A percentile compares a stretch with the other conserved stretches of the same genome.
phyloP scores from a whole-genome alignment of 192 early-diverging fungal species.

The Umbelopsis vinacea region DNA sequence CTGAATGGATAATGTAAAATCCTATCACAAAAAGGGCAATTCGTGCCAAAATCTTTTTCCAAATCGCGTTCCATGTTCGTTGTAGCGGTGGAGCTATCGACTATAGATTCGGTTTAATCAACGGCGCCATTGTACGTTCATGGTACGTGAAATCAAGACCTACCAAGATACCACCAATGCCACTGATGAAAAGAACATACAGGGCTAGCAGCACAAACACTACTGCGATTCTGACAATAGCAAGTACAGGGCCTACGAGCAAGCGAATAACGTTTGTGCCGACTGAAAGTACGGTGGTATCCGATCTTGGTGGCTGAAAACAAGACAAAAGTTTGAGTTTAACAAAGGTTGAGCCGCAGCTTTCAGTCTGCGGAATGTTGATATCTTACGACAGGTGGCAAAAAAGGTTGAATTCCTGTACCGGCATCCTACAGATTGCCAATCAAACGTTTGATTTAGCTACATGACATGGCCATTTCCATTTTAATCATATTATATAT shows the following conservation, averaged over 20 bases:
- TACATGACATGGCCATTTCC: not conserved
- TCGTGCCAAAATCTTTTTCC: constrained; percentile 51
- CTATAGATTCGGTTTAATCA: constrained; percentile 16
- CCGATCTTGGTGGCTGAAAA: constrained; percentile 50
- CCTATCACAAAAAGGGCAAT: constrained; percentile 69
- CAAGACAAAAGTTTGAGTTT: too few species aligned
- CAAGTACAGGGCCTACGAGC: constrained; percentile 51
- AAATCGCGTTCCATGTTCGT: constrained; percentile 39
- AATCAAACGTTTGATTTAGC: not conserved
- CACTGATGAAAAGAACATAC: constrained; percentile 50
- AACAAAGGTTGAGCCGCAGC: too few species aligned
- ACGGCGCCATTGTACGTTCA: not conserved
- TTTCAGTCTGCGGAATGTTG: not conserved
- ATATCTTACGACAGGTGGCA: constrained; percentile 67
- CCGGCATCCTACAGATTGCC: constrained; percentile 60
- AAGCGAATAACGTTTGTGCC: constrained; percentile 38
- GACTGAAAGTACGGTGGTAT: constrained; percentile 41
- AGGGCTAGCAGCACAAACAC: constrained; percentile 39
- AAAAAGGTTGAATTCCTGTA: constrained; percentile 90
- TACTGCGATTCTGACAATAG: constrained; percentile 45
- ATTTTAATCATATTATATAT: not conserved
- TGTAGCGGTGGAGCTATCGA: constrained; percentile 31
- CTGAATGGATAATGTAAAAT: constrained; percentile 74
- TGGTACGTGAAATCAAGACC: constrained; percentile 2
- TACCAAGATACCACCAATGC: constrained; percentile 50